phyloP scores from a whole-genome alignment of 2,329 filamentous ascomycete genomes.

The Ophiocordyceps unilateralis region DNA sequence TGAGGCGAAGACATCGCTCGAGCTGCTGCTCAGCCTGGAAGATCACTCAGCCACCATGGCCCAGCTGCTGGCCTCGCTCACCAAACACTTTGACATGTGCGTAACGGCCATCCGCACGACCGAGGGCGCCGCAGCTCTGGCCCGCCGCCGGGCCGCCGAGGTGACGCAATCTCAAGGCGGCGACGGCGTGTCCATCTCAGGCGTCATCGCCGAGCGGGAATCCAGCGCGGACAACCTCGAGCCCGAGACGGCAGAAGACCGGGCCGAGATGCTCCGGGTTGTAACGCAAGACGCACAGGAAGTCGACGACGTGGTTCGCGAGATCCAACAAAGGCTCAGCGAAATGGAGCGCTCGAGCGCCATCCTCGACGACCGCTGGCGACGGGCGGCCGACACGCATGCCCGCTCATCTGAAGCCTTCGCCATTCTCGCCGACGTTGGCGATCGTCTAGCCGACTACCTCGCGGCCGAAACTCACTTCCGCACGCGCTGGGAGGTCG shows the following conservation, averaged over 20 bases:
- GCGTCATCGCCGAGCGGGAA: conserved; percentile 43
- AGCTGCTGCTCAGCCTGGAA: conserved; percentile 46
- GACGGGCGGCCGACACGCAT: conserved; percentile 30
- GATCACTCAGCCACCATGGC: conserved; percentile 70
- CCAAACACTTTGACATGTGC: conserved; percentile 82
- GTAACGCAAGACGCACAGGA: conserved; percentile 54
- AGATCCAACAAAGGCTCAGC: conserved; percentile 57
- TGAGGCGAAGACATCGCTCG: conserved; percentile 12
- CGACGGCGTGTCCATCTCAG: conserved; percentile 44
- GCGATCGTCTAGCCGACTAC: conserved; percentile 45
- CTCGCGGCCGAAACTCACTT: conserved; percentile 49
- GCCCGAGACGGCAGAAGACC: conserved; percentile 58
- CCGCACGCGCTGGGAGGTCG: conserved; percentile 51
- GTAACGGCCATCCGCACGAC: conserved; percentile 83
- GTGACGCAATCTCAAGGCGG: conserved; percentile 29
- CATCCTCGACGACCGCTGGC: conserved; percentile 45
- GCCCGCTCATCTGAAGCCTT: conserved; percentile 45
- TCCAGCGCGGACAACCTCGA: conserved; percentile 36
- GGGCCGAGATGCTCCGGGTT: conserved; percentile 67
- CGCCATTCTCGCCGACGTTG: conserved; percentile 48
- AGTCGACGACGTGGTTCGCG: conserved; percentile 47
- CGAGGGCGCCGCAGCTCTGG: conserved; percentile 57
- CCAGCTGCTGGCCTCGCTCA: conserved; percentile 59
- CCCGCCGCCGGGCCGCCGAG: conserved; percentile 51
- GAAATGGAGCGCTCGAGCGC: conserved; percentile 61